phyloP scores from a whole-genome alignment of 805 yeast genomes.

The Vanderwaltozyma verrucispora region DNA sequence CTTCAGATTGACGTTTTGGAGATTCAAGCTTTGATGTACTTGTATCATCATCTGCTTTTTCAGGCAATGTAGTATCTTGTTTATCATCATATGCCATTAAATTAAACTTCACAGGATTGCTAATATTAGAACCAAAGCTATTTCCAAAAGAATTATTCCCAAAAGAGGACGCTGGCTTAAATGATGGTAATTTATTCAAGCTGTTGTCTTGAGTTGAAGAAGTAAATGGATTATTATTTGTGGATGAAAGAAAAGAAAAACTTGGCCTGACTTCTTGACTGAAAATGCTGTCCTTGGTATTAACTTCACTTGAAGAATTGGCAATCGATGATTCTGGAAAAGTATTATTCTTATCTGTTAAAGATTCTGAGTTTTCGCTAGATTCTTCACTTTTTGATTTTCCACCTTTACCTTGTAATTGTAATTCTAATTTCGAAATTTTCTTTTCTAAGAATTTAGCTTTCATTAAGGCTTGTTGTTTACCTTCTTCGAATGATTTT shows the following conservation, averaged over 20 bases:
- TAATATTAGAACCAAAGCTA: not conserved
- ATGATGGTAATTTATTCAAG: too few species aligned
- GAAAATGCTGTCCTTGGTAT: not conserved
- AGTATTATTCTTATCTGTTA: not conserved
- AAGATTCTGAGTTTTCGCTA: not conserved
- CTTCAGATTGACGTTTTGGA: not conserved
- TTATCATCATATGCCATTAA: not conserved
- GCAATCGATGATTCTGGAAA: not conserved
- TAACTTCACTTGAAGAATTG: not conserved
- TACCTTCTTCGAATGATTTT: conserved; percentile 26
- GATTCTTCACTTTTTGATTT: not conserved
- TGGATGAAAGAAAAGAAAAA: conserved; percentile 3
- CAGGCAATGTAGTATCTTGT: not conserved
- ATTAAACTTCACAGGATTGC: not conserved
- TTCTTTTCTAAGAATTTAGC: conserved; percentile 23
- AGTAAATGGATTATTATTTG: conserved; percentile 13
- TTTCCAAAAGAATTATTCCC: not conserved
- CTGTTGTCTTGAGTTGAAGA: conserved; percentile 2
- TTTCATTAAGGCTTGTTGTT: conserved; percentile 25
- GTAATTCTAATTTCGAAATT: conserved; percentile 23
- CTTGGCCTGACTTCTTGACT: conserved; percentile 2
- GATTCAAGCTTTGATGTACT: not conserved
- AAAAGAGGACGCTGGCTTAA: conserved; percentile 11
- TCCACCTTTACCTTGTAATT: conserved; percentile 1
- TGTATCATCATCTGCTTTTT: not conserved